Evolutionary conservation across 1,139 yeast species (phyloP), one percentile per base, ranked within the genome.

Genomic region (Zygosaccharomyces pseudobailii): DNA sequence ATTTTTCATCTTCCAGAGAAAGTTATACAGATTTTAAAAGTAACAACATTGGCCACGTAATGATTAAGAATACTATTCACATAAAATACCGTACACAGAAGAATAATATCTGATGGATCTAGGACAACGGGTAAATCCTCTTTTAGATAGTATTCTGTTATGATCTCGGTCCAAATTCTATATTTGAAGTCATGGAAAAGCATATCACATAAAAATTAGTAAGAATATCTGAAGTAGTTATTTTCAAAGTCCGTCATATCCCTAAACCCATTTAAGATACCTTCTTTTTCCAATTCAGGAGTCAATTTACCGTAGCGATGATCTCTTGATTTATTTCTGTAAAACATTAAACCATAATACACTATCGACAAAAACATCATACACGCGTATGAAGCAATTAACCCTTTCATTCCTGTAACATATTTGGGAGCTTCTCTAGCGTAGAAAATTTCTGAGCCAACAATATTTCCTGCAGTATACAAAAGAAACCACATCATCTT

Each of bases 241-340:
- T 80, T 80, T 59, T 79, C 78, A 51, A 62, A 67, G 59, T 80
- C 84, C 2, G 85, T 80, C 58, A 78, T 67, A 56, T 80, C 85
- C 40, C 47, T 53, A 52, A 53, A 52, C 32, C 56, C 56, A 32
- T 53, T 51, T 38, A 52, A 44, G 6, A 53, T 42, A 48, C 56
- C 56, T 35, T 50, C 50, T 30, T 44, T 51, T 43, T 50, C 54
- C 6, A 22, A 31, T 32, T 53, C 55, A 13, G 51, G 49, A 9
- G 53, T 52, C 5, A 48, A 43, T 31, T 44, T 39, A 4, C 56
- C 56, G 28, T 37, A 60, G 25, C 46, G 43, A n/a, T 23, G 19
- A 36, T 63, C 49, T 67, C 70, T 52, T 36, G 42, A 39, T 23
- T 36, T 48, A 50, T 53, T 53, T 32, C 56, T 50, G 50, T 45